Evolutionary conservation across 1,284 basidiomycete species (phyloP).

Genomic region (Trichosporon inkin): DNA sequence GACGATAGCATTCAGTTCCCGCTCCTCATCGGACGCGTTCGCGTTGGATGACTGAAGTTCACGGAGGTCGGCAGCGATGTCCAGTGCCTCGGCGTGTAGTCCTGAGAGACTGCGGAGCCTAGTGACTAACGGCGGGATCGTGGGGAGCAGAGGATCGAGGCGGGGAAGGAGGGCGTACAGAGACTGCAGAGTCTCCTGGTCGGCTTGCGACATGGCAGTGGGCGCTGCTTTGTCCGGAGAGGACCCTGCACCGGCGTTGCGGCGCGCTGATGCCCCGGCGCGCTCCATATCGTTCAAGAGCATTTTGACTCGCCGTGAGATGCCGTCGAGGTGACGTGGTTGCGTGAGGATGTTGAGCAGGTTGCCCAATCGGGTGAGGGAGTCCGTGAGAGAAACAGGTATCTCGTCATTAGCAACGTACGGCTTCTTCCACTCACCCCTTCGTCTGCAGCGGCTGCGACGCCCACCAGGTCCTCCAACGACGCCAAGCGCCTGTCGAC

Average conservation of each 20-base stretch:
- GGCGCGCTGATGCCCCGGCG: conserved; percentile 57
- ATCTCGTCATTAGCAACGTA: conserved; percentile 15
- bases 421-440: neutral
- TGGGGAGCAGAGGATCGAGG: conserved; percentile 78
- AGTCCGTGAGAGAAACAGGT: conserved; percentile 54
- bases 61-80: conserved; percentile 60
- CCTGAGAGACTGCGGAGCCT: conserved; percentile 77
- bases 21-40: conserved; percentile 60
- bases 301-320: conserved; percentile 87
- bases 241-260: conserved; percentile 13
- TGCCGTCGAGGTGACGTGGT: conserved; percentile 93
- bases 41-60: conserved; percentile 69
- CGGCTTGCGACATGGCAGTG: conserved; percentile 53
- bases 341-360: conserved; percentile 78
- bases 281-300: conserved; percentile 89
- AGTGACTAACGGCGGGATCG: conserved; percentile 84
- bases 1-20: conserved; percentile 67
- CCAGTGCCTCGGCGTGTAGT: conserved; percentile 74
- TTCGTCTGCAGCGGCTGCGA: neutral
- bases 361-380: conserved; percentile 74
- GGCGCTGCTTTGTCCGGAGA: conserved; percentile 21
- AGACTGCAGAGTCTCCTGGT: conserved; percentile 56
- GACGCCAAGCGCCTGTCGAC: conserved; percentile 68
- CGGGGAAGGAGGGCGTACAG: conserved; percentile 72
- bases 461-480: conserved; percentile 71